Conservation (phyloP, 192 early-diverging fungal species). For the Chytriomyces hyalinus region DNA sequence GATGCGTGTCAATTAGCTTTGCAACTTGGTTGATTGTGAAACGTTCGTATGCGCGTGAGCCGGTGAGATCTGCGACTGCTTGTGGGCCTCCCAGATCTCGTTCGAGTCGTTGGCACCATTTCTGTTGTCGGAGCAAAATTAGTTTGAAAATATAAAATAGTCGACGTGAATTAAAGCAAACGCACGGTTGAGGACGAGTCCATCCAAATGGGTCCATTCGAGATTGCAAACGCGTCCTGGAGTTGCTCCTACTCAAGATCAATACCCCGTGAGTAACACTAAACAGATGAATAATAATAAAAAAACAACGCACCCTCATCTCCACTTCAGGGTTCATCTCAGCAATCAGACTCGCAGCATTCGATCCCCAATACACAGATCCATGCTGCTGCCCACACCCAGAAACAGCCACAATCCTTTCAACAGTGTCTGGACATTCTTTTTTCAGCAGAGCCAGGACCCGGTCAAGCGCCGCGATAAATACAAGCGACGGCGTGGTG, state of each 20-base stretch:
- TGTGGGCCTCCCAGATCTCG: constrained; percentile 64
- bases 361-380: constrained; percentile 75
- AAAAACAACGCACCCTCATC: too few relatives aligned
- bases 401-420: not conserved
- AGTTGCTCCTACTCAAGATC: constrained; percentile 49
- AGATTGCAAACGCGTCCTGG: constrained; percentile 57
- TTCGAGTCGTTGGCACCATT: constrained; percentile 65
- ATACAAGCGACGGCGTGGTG: constrained; percentile 76
- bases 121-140: constrained; percentile 35
- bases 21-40: constrained; percentile 69
- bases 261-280: too few relatives aligned
- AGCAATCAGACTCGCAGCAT: constrained; percentile 40
- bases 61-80: constrained; percentile 69
- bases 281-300: too few relatives aligned
- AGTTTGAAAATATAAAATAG: not conserved
- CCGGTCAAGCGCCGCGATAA: constrained; percentile 74
- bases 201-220: constrained; percentile 81
- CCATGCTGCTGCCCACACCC: constrained; percentile 75
- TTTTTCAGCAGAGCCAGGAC: constrained; percentile 58
- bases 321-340: too few relatives aligned
- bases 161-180: not conserved
- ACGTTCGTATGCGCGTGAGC: constrained; percentile 76
- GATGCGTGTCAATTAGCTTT: constrained; percentile 51
- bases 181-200: constrained; percentile 58
- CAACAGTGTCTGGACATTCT: not conserved